Evolutionary conservation across 768 basidiomycete genomes (phyloP).

Genomic region (Mycena polygramma): DNA sequence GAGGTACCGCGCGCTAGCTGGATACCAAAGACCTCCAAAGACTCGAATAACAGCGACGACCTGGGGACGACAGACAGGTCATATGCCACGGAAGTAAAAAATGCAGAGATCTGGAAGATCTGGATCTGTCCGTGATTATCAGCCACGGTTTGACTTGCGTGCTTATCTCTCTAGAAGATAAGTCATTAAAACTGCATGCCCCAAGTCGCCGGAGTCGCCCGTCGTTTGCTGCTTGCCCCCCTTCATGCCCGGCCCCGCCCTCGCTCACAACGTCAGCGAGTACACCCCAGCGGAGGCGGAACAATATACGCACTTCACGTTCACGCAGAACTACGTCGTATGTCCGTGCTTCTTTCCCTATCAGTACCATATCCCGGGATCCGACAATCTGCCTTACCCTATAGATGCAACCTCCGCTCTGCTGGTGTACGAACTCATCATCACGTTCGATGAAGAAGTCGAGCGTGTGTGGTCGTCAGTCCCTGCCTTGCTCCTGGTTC

Average conservation of each 20-base stretch:
- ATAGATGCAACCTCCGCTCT: conserved; percentile 46
- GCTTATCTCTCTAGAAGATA: conserved; percentile 10
- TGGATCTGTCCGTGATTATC: too few relatives aligned
- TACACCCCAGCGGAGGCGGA: conserved; percentile 26
- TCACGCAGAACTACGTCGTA: conserved; percentile 28
- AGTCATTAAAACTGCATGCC: conserved; percentile 18
- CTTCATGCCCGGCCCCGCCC: conserved; percentile 32
- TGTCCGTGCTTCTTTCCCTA: conserved; percentile 9
- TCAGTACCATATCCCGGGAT: background rate
- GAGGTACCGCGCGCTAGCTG: too few relatives aligned
- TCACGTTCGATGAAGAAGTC: conserved; percentile 42
- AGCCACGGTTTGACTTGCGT: background rate
- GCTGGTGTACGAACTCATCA: conserved; percentile 44
- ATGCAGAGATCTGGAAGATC: too few relatives aligned
- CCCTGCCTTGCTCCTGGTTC: background rate
- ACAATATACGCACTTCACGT: conserved; percentile 7
- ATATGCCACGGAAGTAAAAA: too few relatives aligned
- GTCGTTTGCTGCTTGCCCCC: background rate
- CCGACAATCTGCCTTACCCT: background rate
- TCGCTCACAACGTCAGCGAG: conserved; percentile 27
- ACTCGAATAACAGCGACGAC: too few relatives aligned
- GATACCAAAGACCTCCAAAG: too few relatives aligned
- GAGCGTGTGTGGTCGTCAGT: conserved; percentile 50
- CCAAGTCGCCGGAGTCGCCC: background rate
- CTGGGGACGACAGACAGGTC: too few relatives aligned